Evolutionary conservation across 768 basidiomycete species (phyloP), one percentile per base, ranked within the genome.

Genomic region (Suillus variegatus): DNA sequence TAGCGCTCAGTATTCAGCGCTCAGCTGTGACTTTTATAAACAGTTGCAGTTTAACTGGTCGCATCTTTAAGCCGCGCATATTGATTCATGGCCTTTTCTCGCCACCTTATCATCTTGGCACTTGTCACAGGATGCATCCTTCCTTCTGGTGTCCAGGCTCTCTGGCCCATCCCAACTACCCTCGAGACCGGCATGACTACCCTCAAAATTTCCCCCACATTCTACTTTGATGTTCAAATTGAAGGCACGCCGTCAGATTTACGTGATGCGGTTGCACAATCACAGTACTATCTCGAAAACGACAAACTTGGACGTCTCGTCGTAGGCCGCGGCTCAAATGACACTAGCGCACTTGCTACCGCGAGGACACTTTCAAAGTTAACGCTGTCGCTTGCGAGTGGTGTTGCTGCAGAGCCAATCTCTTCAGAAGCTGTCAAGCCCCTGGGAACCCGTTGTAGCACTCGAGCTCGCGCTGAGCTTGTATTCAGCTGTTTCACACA

Each of bases 241-340:
- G 9, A 64, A 2, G 55, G 44, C 28, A 68, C 78, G 0, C 82
- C 82, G 0, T 0, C 0, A 0, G 82, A 83, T 61, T 71, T 83
- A 44, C 10, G 64, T 12, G 70, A 74, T 1, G 82, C 82, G 9
- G 73, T 81, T 9, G 7, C 36, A 1, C 75, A 72, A n/a, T 70
- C 81, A 0, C 47, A 60, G 52, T 71, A 66, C n/a, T 73, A 79
- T 65, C 70, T 83, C 46, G 44, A 67, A 13, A 75, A 72, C 36
- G 82, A 83, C 67, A 73, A 73, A 60, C 76, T 81, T 20, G 72
- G 79, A 28, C 76, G 78, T 52, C 78, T 83, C 38, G 77, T 81
- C 65, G 75, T 82, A 35, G 80, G 80, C 3, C 77, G 82, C 14
- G 80, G 77, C 1, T 69, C 74, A 13, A 73, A 70, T 40, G 78